Evolutionary conservation across 2,329 filamentous ascomycete genomes (phyloP), one percentile per base, ranked within the genome.

Genomic region (Cercospora citrullina): DNA sequence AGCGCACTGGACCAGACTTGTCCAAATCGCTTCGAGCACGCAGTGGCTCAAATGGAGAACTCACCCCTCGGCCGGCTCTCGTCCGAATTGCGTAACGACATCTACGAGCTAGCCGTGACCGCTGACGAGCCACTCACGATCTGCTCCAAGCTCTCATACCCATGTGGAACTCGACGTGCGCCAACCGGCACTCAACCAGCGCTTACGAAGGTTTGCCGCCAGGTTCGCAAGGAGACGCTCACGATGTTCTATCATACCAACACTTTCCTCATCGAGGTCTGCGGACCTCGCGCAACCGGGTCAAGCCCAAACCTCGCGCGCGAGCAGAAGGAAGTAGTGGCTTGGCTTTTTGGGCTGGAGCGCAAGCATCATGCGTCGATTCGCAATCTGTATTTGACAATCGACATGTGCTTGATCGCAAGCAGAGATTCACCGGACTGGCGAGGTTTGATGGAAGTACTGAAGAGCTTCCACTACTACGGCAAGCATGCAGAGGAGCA

Each of bases 181-280:
- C 60, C 39, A n/a, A 63, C 28, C 0, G 42, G 23, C 0, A 31
- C 0, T 14, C 60, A 63, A 16, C 45, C 39, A 14, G 26, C 60
- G 8, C 36, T 51, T 26, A 63, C 39, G 8, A 63, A 14, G 8
- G 21, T 63, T 8, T 51, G 45, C 23, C 33, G 28, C 14, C 60
- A 63, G 14, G 30, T 16, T 18, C 23, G 39, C 10, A 7, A 30
- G 2, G 39, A 63, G n/a, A 51, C 36, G 1, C 60, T 63, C 26
- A 39, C 2, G 39, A 48, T 63, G 39, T 63, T 48, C 60, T 63
- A 63, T 28, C 14, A 63, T 6, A 16, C 26, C 5, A 63, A 53
- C 42, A 63, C 39, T n/a, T 63, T 63, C 60, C 30, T 60, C 57
- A 39, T 60, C 30, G 33, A 21, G 10, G 30, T 39, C 9, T 23